Base-by-base conservation (phyloP, 2,329 filamentous ascomycete species). In the Claviceps spartinae region DNA sequence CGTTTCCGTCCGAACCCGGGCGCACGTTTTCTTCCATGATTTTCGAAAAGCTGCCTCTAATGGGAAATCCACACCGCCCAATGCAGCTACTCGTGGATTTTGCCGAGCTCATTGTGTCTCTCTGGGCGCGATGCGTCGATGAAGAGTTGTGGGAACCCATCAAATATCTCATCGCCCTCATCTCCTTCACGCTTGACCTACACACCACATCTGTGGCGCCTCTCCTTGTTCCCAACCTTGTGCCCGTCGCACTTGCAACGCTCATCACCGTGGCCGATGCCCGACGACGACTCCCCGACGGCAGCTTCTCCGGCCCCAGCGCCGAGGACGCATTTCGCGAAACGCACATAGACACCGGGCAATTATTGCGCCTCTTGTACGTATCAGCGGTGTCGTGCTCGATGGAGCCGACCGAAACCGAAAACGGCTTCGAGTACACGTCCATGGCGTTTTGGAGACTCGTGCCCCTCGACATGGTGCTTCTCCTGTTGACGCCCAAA, bases 51-150 rank as follows among this genome's bases (percentile, higher is more conserved):
- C 67, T 91, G n/a, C 78, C 83, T 0, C 63, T 72, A 5, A 72
- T 82, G 55, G 77, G 77, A 49, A 72, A 67, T 47, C 69, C 63
- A 51, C 69, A 62, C 50, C 73, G 69, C 54, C 77, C 69, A 48
- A 72, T 69, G 66, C 78, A 68, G 62, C 71, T 86, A 3, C 76
- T 85, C 1, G 69, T 83, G 9, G 78, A 82, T 54, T 82, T 89
- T 56, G 81, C 79, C 49, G 72, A 78, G 48, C 69, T 81, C 34
- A 66, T 89, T 20, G 73, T 87, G 48, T 72, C 75, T 16, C 65
- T 91, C 14, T 91, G 87, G 86, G 72, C 73, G 16, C 75, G 73
- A 20, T 89, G 86, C 61, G 67, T 83, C 6, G 70, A 76, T 11
- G 85, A 90, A 58, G 72, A 73, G 57, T 71, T 79, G 65, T 79